phyloP scores from a whole-genome alignment of 106 monocot genomes.

The Dioscorea zingiberensis region DNA sequence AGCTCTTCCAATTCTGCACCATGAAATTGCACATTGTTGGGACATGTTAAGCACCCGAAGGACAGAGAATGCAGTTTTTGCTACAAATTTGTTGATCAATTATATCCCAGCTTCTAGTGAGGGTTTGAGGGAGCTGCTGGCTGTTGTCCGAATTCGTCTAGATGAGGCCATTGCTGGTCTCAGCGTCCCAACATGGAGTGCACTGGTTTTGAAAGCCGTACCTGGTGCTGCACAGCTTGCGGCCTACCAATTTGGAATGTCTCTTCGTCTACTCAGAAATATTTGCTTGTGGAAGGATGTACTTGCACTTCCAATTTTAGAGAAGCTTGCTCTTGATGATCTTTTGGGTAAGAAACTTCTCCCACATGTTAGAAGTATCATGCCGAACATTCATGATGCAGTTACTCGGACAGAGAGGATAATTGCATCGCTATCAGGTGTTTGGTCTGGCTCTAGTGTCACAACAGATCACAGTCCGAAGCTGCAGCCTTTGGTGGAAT shows the following conservation, averaged over 20 bases:
- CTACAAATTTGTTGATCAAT: constrained; percentile 55
- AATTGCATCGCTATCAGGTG: constrained; percentile 59
- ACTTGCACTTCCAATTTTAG: constrained; percentile 49
- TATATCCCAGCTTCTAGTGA: constrained; percentile 67
- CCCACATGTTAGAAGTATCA: constrained; percentile 63
- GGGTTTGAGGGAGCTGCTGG: constrained; percentile 50
- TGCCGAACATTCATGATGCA: constrained; percentile 75
- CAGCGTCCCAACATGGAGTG: constrained; percentile 65
- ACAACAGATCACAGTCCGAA: constrained; percentile 41
- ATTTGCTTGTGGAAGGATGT: constrained; percentile 87
- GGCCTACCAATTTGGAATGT: constrained; percentile 75
- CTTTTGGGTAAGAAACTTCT: constrained; percentile 69
- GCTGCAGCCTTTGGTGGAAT: constrained; percentile 72
- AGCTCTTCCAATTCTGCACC: constrained; percentile 83
- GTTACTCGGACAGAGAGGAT: constrained; percentile 82
- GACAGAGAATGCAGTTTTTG: constrained; percentile 75
- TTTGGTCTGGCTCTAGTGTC: constrained; percentile 56
- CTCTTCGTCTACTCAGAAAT: constrained; percentile 73
- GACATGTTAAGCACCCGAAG: constrained; percentile 72
- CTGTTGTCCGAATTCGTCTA: constrained; percentile 46
- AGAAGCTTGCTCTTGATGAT: constrained; percentile 80
- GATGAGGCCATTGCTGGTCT: constrained; percentile 40
- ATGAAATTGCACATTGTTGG: constrained; percentile 82
- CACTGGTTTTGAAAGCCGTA: constrained; percentile 46
- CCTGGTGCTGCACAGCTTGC: constrained; percentile 72